Conservation (phyloP, 2,329 filamentous ascomycete genomes). For the Mariannaea elegans region DNA sequence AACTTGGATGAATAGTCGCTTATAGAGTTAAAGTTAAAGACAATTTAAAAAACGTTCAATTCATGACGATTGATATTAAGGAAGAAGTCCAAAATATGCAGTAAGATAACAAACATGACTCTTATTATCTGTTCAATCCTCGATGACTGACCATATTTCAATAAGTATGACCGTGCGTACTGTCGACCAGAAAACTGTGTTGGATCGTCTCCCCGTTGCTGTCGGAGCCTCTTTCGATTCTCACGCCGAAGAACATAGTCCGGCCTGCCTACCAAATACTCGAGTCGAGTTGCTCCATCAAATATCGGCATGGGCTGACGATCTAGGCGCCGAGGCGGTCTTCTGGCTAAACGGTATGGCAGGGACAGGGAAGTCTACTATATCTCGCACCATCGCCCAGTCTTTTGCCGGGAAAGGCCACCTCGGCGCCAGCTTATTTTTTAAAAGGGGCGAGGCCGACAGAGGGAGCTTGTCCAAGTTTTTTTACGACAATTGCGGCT, state of each 20-base stretch:
- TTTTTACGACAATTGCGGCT: slow-evolving; percentile 50
- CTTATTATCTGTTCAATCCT: too few species aligned
- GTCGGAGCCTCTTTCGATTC: slow-evolving; percentile 38
- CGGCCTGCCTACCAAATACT: slow-evolving; percentile 42
- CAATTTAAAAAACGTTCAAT: too few species aligned
- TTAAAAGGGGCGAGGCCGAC: too few species aligned
- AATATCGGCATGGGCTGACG: slow-evolving; percentile 42
- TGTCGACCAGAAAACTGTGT: slow-evolving; percentile 2
- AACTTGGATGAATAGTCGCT: too few species aligned
- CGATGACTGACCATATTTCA: too few species aligned
- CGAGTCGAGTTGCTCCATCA: slow-evolving; percentile 41
- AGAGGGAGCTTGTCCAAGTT: slow-evolving; percentile 47
- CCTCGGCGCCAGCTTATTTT: slow-evolving; percentile 51
- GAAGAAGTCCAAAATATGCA: too few species aligned
- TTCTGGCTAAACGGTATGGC: slow-evolving; percentile 52
- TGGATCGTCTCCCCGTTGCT: slow-evolving; percentile 28
- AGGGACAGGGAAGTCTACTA: too few species aligned
- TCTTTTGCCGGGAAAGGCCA: background rate
- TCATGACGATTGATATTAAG: too few species aligned
- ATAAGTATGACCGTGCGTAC: too few species aligned
- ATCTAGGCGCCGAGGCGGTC: slow-evolving; percentile 33
- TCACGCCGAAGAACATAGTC: slow-evolving; percentile 47
- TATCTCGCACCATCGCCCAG: slow-evolving; percentile 45
- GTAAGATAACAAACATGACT: too few species aligned
- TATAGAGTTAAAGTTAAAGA: background rate